Base-by-base conservation (phyloP, 2,329 filamentous ascomycete species). In the Dothistroma septosporum region DNA sequence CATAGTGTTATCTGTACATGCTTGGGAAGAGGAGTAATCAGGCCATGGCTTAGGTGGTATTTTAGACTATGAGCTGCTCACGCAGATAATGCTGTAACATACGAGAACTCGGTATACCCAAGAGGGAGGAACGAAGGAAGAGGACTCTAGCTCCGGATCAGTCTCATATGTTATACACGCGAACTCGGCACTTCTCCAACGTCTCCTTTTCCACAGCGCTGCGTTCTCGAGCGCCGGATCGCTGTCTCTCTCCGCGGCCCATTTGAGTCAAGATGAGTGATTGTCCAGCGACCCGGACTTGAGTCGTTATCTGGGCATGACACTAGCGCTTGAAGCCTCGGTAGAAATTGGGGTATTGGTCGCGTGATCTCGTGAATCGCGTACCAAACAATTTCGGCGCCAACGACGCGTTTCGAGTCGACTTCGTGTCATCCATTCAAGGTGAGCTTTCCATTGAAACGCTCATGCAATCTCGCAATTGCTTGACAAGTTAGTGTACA, bases 31-130 rank as follows among this genome's bases (percentile, higher is more conserved):
- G 19, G n/a, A 14, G 14, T 9, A 16, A 55, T 16, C 28, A 24
- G 14, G 41, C 41, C 53, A 61, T 46, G 46, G 52, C 16, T 37
- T 19, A 44, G 41, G 19, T 44, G 41, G 41, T 16, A 19, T 55
- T 44, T 53, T 44, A 41, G 60, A 47, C 53, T 55, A 59, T 50
- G 62, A 35, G 56, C 61, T 44, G 41, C 50, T 53, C 50, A 35
- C 50, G 50, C 50, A 53, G 50, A 24, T 33, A 53, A 33, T 53
- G 50, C 50, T 53, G 50, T 53, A 53, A 53, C 9, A 53, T 35
- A 28, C 22, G 33, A 10, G 2, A 52, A 37, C 8, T 24, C 9
- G 31, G 19, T 53, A 53, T 53, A 35, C 50, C 50, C 50, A 53
- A 21, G 50, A 21, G 22, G 31, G 14, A 44, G 41, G n/a, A n/a